Percentiles rank a stretch among this genome's conserved stretches.
Evolutionary conservation across 2,329 filamentous ascomycete genomes (phyloP).

Genomic region (Pseudonectria buxi): DNA sequence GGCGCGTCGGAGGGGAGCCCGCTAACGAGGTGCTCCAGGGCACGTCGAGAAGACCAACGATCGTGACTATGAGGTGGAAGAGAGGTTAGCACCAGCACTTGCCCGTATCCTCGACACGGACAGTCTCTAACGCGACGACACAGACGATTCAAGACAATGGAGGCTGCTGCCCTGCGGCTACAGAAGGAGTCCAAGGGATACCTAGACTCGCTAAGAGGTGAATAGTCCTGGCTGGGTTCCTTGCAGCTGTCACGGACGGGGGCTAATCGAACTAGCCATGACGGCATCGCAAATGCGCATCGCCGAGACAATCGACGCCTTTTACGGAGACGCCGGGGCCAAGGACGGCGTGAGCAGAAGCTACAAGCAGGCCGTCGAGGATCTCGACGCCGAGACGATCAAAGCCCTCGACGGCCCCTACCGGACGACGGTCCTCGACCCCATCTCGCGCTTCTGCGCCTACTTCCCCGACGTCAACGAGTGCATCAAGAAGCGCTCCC

Average conservation of each 20-base stretch:
- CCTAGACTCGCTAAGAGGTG: slow-evolving; percentile 86
- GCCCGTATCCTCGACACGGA: slow-evolving; percentile 14
- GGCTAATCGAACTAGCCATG: slow-evolving; percentile 62
- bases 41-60: slow-evolving; percentile 99
- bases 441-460: slow-evolving; percentile 90
- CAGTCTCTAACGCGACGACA: slow-evolving; percentile 2
- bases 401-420: slow-evolving; percentile 97
- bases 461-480: slow-evolving; percentile 99
- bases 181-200: slow-evolving; percentile 99
- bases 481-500: slow-evolving; percentile 97
- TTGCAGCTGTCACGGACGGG: neutral
- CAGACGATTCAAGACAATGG: slow-evolving; percentile 95
- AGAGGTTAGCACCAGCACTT: slow-evolving; percentile 51
- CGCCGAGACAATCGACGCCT: slow-evolving; percentile 97
- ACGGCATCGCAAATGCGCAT: slow-evolving; percentile 99
- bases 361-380: slow-evolving; percentile 97
- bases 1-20: too few species aligned
- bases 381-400: slow-evolving; percentile 95
- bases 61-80: slow-evolving; percentile 97
- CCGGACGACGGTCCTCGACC: slow-evolving; percentile 86
- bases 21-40: slow-evolving; percentile 39
- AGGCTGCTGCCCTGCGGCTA: slow-evolving; percentile 81
- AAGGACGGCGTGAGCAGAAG: slow-evolving; percentile 91
- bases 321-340: slow-evolving; percentile 93
- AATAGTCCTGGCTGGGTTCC: slow-evolving; percentile 1